A percentile compares a stretch with the other conserved stretches of the same genome.
Conservation (phyloP, 306 rosid species). For the Fagus crenata region DNA sequence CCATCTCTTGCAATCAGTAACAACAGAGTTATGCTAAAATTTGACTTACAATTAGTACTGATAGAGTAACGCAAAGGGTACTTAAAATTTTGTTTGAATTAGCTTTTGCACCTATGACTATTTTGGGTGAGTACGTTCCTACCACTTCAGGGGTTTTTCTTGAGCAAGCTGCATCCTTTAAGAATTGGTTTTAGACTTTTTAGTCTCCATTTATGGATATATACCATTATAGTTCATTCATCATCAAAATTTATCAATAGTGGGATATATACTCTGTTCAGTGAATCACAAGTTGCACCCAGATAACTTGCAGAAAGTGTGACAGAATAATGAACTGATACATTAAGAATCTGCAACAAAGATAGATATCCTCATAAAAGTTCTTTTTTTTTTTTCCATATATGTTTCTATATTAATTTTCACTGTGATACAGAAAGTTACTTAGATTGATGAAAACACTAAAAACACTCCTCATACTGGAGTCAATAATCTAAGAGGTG, state of each 20-base stretch:
- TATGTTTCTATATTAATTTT: not conserved
- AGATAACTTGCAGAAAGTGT: not conserved
- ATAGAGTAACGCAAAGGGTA: slow-evolving; percentile 2
- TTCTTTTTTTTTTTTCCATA: not conserved
- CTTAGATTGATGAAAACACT: not conserved
- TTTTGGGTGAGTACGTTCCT: no score
- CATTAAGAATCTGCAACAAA: not conserved
- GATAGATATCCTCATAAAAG: not conserved
- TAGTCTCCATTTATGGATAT: not conserved
- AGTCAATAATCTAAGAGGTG: not conserved
- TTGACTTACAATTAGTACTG: not conserved
- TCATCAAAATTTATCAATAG: not conserved
- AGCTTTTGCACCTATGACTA: not conserved
- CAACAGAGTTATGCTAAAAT: not conserved
- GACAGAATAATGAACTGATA: not conserved
- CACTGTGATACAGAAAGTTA: no score
- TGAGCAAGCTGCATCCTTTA: slow-evolving; percentile 2
- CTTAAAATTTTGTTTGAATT: not conserved
- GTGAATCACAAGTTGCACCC: not conserved
- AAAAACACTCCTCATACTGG: not conserved
- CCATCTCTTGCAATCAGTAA: not conserved
- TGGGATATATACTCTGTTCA: not conserved
- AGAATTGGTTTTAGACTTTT: not conserved
- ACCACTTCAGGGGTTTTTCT: not conserved
- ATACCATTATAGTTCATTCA: not conserved